Percentiles rank a stretch among this genome's conserved stretches.
Evolutionary conservation across 192 early-diverging fungal genomes (phyloP).

Genomic region (Coemansia erecta): DNA sequence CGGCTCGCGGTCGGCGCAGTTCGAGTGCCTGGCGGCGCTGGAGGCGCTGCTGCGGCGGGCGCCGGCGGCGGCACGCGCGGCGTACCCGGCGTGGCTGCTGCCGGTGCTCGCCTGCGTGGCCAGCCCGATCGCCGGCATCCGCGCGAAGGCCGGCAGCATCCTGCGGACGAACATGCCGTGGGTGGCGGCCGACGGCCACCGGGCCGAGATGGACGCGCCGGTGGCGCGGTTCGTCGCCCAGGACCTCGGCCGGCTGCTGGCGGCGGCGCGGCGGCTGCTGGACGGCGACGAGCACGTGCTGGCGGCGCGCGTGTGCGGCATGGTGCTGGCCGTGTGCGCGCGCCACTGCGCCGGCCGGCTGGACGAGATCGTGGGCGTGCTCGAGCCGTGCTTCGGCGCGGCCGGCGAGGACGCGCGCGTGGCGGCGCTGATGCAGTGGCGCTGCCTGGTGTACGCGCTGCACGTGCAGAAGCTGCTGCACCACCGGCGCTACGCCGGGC

Average conservation of each 20-base stretch:
- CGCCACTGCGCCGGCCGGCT: constrained; percentile 21
- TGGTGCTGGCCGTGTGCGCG: constrained; percentile 36
- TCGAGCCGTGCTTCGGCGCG: constrained; percentile 45
- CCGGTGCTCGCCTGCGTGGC: constrained; percentile 35
- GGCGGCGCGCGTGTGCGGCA: constrained; percentile 44
- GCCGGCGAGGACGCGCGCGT: constrained; percentile 19
- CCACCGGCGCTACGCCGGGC: constrained; percentile 25
- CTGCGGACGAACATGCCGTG: constrained; percentile 47
- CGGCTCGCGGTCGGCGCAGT: constrained; percentile 29
- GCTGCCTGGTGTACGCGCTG: constrained; percentile 51
- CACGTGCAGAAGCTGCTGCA: constrained; percentile 20
- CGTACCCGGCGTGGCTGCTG: constrained; percentile 32
- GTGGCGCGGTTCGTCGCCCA: constrained; percentile 18
- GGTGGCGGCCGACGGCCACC: constrained; percentile 40
- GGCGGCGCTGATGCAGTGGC: constrained; percentile 46
- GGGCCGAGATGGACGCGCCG: constrained; percentile 21
- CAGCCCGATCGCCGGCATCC: constrained; percentile 39
- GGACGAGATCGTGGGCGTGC: constrained; percentile 26
- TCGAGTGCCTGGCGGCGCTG: constrained; percentile 37
- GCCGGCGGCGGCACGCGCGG: constrained; percentile 23
- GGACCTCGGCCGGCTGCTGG: constrained; percentile 18
- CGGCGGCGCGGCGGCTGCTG: constrained; percentile 14
- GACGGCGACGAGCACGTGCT: constrained; percentile 22
- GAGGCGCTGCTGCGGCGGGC: constrained; percentile 35
- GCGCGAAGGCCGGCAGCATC: constrained; percentile 39